These are phyloP conservation scores for Yarrowia sp. DNA, from an alignment of 805 yeast genomes.

Conservation along the genomic window DNA sequence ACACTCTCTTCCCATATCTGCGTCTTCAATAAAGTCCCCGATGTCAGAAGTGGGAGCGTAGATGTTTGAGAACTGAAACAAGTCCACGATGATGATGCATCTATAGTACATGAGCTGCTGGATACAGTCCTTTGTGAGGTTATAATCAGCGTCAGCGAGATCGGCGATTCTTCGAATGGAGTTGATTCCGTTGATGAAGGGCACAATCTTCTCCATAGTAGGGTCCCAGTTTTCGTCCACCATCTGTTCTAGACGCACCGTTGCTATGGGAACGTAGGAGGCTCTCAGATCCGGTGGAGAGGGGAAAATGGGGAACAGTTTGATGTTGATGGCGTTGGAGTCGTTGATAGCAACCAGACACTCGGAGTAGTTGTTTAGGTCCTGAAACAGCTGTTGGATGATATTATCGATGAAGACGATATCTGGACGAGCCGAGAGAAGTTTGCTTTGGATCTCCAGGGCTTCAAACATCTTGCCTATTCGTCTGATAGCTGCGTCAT, in stretches of 20 bases:
- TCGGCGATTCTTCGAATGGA: conserved; percentile 78
- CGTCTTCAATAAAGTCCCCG: conserved; percentile 68
- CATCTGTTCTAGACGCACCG: conserved; percentile 72
- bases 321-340: conserved; percentile 89
- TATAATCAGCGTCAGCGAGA: conserved; percentile 79
- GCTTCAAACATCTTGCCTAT: conserved; percentile 89
- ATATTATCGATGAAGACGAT: conserved; percentile 63
- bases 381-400: conserved; percentile 90
- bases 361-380: conserved; percentile 92
- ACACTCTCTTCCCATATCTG: conserved; percentile 77
- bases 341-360: conserved; percentile 93
- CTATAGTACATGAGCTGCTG: conserved; percentile 91
- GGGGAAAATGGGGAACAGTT: conserved; percentile 86
- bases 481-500: conserved; percentile 82
- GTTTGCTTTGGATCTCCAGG: conserved; percentile 84
- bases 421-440: conserved; percentile 63
- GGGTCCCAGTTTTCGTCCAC: conserved; percentile 97
- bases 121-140: conserved; percentile 81
- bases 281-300: conserved; percentile 79
- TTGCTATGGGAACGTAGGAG: conserved; percentile 90
- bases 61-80: conserved; percentile 86
- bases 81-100: conserved; percentile 80
- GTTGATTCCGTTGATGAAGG: conserved; percentile 87
- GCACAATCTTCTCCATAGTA: conserved; percentile 86
- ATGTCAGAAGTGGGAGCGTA: conserved; percentile 89